Evolutionary conservation across 1,284 basidiomycete species (phyloP).

Genomic region (Xerocomus subilludens): DNA sequence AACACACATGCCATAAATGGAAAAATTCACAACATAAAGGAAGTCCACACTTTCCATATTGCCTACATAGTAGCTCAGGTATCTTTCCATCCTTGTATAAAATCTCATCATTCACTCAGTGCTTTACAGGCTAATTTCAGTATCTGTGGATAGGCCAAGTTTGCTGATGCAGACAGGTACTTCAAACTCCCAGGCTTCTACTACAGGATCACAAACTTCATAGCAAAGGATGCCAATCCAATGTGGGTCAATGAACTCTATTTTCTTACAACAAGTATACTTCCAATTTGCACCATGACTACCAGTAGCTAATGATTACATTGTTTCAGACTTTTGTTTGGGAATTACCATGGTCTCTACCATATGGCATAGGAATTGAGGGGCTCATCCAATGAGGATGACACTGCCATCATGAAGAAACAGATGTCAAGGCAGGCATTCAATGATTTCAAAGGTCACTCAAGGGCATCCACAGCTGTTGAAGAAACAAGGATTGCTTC

Average conservation of each 20-base stretch:
- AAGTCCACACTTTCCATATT: not conserved
- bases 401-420: too few species aligned
- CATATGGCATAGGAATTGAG: too few species aligned
- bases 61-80: not conserved
- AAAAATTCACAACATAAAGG: not conserved
- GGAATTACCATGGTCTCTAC: too few species aligned
- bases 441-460: too few species aligned
- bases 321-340: too few species aligned
- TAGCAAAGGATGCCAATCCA: not conserved
- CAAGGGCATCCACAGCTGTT: too few species aligned
- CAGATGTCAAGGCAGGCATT: too few species aligned
- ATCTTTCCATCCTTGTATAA: not conserved
- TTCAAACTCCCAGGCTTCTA: not conserved
- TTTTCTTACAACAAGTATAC: not conserved
- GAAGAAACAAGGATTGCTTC: too few species aligned
- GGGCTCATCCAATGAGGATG: too few species aligned
- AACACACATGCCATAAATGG: not conserved
- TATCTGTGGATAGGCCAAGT: not conserved
- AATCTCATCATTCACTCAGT: not conserved
- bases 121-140: not conserved
- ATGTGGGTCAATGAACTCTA: not conserved
- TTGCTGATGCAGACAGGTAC: not conserved
- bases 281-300: too few species aligned
- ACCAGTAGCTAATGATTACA: too few species aligned
- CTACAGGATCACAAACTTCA: not conserved